Base-by-base conservation (phyloP, 129 eudicot species). In the Scalesia atractyloides region DNA sequence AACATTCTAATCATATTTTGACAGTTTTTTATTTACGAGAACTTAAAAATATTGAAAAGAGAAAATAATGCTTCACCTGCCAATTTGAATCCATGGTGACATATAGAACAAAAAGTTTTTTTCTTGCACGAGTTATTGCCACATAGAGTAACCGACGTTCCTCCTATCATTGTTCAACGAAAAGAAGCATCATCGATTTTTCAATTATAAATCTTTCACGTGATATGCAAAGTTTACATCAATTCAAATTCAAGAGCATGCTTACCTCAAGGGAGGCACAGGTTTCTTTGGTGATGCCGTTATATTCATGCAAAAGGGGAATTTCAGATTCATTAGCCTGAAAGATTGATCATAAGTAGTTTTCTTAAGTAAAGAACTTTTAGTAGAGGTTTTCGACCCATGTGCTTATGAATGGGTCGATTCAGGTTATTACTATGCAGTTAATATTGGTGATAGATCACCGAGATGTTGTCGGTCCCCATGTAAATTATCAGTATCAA, bases 291-390 rank as follows among this genome's bases (percentile, higher is more conserved):
- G 82, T 26, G 48, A 61, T 57, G 33, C 97, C 98, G 64, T 94
- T 94, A 59, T 19, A 79, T 70, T 94, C 98, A 85, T 90, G 97
- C 86, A 93, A 82, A 88, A 94, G 76, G 3, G 98, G 98, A 43
- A 94, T 94, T 82, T 94, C 98, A 63, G 91, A 82, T 66, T 94
- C 98, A 73, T 94, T 94, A 41, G 78, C 92, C 98, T 94, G 79
- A 66, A 74, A 43, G n/a, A 68, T 39, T 66, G 57, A 84, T 22
- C 78, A 84, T 49, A 14, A 33, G 65, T 76, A 60, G 58, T 57
- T 66, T 20, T 57, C 20, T 59, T 73, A 79, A 0, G 17, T 66
- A 48, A 73, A 37, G n/a, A 51, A n/a, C 37, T 37, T 9, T 62
- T 37, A 26, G 71, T 47, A 18, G 12, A 22, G 24, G 24, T 51